These are phyloP conservation scores for Babjeviella inositovora DNA, from an alignment of 805 yeast genomes.

Conservation along the genomic window DNA sequence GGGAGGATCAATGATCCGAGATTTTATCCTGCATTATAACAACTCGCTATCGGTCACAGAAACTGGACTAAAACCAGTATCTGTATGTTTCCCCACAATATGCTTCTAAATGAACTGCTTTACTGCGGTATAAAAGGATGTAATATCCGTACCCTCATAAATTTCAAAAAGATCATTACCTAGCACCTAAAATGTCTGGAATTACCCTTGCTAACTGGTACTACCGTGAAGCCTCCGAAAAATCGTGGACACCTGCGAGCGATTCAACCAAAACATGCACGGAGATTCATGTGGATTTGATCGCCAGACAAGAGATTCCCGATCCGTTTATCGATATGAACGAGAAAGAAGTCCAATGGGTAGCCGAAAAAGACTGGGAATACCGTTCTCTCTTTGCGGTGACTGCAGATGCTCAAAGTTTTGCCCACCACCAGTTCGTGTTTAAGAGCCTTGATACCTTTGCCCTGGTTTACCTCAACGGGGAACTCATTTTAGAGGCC, in stretches of 20 bases:
- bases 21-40: too few relatives aligned
- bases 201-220: too few relatives aligned
- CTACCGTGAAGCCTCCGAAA: neutral
- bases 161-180: too few relatives aligned
- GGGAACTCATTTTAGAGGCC: constrained; percentile 12
- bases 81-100: too few relatives aligned
- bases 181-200: too few relatives aligned
- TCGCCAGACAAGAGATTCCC: constrained; percentile 17
- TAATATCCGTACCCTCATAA: too few relatives aligned
- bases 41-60: too few relatives aligned
- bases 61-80: too few relatives aligned
- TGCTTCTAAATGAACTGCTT: too few relatives aligned
- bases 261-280: too few relatives aligned
- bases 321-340: constrained; percentile 28
- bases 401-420: neutral
- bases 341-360: constrained; percentile 30
- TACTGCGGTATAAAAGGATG: too few relatives aligned
- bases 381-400: constrained; percentile 12
- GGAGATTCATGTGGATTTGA: constrained; percentile 24
- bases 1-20: too few relatives aligned
- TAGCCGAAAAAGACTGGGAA: constrained; percentile 32
- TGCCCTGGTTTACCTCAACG: constrained; percentile 23
- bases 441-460: constrained; percentile 28
- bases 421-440: constrained; percentile 8
- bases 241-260: neutral